A percentile compares a stretch with the other conserved stretches of the same genome.
Conservation (phyloP, 2,329 filamentous ascomycete species). For the Elsinoe fawcettii region DNA sequence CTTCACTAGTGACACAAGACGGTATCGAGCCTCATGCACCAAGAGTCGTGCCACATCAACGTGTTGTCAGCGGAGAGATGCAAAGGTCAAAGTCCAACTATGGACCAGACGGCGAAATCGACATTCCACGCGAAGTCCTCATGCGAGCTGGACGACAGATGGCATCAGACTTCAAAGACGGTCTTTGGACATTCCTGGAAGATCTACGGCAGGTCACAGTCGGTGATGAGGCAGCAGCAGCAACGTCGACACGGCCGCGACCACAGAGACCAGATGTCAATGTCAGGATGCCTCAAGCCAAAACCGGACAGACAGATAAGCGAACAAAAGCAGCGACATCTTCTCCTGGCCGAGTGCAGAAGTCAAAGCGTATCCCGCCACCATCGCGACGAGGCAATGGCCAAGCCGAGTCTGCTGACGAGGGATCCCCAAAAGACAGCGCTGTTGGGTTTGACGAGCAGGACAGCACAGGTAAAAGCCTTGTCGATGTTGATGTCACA, state of each 20-base stretch:
- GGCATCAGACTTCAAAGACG: constrained; percentile 80
- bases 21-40: constrained; percentile 8
- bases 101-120: constrained; percentile 27
- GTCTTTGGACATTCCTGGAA: constrained; percentile 89
- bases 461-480: constrained; percentile 16
- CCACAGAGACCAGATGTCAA: constrained; percentile 13
- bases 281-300: constrained; percentile 9
- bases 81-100: constrained; percentile 11
- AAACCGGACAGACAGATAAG: constrained; percentile 1
- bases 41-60: constrained; percentile 13
- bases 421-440: constrained; percentile 38
- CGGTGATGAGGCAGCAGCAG: constrained; percentile 65
- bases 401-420: constrained; percentile 28
- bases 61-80: constrained; percentile 12
- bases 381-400: constrained; percentile 2
- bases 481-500: constrained; percentile 30
- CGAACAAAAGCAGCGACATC: background rate
- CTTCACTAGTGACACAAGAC: background rate
- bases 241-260: constrained; percentile 11
- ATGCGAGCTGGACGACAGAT: constrained; percentile 62
- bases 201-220: constrained; percentile 93
- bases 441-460: constrained; percentile 19
- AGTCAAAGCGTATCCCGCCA: constrained; percentile 3
- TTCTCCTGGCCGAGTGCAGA: constrained; percentile 13
- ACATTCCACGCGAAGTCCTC: constrained; percentile 42